These are phyloP conservation scores for Iris macrosiphon DNA, from an alignment of 106 monocot species.

Conservation along the genomic window DNA sequence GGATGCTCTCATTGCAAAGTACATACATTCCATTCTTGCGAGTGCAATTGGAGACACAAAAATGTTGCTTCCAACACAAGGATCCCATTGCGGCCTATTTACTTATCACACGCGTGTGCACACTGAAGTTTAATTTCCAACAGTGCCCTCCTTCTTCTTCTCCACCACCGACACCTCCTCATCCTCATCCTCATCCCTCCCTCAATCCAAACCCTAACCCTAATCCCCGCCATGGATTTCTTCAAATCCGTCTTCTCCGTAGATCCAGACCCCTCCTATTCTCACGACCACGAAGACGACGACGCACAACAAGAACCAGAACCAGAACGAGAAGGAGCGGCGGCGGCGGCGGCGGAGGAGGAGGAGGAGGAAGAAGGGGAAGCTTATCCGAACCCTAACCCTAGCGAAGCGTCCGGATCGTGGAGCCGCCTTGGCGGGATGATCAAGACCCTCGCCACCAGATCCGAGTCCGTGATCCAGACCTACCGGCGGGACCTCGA, in stretches of 20 bases:
- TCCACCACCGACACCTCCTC: too few relatives aligned
- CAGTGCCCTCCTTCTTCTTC: too few relatives aligned
- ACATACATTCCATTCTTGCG: too few relatives aligned
- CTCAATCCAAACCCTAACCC: conserved; percentile 7
- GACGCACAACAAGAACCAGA: neutral
- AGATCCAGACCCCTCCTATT: conserved; percentile 33
- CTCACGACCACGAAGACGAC: neutral
- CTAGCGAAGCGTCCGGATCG: neutral
- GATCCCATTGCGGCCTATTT: too few relatives aligned
- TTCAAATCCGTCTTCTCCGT: conserved; percentile 55
- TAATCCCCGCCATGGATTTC: conserved; percentile 47
- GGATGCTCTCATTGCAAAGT: too few relatives aligned
- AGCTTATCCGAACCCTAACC: neutral
- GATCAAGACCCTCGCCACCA: conserved; percentile 58
- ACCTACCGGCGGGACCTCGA: conserved; percentile 73
- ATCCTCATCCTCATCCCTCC: neutral
- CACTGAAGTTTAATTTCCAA: too few relatives aligned
- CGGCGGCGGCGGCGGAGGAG: too few relatives aligned
- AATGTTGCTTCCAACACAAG: too few relatives aligned
- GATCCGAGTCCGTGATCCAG: conserved; percentile 65
- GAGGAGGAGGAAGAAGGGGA: neutral
- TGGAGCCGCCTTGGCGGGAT: conserved; percentile 36
- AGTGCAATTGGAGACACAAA: too few relatives aligned
- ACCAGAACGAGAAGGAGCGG: neutral
- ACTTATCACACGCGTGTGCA: too few relatives aligned